Evolutionary conservation across 176 grass and related monocot genomes (phyloP).

Genomic region (Lolium rigidum): DNA sequence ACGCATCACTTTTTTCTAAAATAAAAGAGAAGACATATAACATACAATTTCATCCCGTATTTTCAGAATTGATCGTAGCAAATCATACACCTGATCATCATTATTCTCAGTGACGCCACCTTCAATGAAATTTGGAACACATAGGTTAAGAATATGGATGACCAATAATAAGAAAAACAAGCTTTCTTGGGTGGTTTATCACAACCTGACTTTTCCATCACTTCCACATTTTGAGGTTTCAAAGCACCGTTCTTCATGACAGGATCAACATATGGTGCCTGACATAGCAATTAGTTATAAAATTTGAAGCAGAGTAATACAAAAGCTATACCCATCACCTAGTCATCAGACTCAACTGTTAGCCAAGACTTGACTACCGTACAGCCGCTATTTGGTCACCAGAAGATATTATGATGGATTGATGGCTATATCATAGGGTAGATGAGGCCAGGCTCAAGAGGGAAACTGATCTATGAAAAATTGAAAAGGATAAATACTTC

Average conservation of each 20-base stretch:
- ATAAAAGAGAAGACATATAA: constrained; percentile 23
- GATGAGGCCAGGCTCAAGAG: neutral
- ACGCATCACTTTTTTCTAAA: neutral
- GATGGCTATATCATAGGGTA: neutral
- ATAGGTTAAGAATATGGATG: constrained; percentile 10
- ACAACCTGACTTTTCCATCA: constrained; percentile 3
- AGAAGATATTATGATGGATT: neutral
- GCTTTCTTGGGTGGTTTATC: neutral
- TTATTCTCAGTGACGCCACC: neutral
- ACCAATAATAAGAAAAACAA: constrained; percentile 14
- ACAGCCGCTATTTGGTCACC: neutral
- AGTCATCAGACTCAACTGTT: neutral
- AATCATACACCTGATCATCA: constrained; percentile 1
- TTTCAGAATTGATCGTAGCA: neutral
- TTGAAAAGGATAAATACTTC: neutral
- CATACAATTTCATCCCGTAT: constrained; percentile 28
- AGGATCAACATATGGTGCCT: neutral
- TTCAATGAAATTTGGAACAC: constrained; percentile 28
- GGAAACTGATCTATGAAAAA: neutral
- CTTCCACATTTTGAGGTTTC: neutral
- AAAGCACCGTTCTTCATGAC: neutral
- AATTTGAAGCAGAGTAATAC: neutral
- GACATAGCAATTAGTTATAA: neutral
- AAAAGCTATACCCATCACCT: neutral
- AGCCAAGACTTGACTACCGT: neutral